Base-by-base conservation (phyloP, 768 basidiomycete genomes). In the Trametes punicea region DNA sequence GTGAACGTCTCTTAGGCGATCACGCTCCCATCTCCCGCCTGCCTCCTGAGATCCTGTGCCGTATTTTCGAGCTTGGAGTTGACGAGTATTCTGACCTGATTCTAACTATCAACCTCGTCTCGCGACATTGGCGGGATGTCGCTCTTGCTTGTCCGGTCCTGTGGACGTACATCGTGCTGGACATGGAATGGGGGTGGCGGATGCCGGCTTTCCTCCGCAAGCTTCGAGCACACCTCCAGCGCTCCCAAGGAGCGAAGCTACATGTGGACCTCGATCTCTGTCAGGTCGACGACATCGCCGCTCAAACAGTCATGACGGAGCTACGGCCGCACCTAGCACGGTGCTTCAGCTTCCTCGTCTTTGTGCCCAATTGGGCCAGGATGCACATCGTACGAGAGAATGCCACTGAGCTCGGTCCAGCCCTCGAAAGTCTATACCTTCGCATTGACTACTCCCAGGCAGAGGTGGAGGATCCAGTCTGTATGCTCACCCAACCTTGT, bases 101-200 rank as follows among this genome's bases (percentile, higher is more conserved):
- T 8, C 57, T 56, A 3, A 46, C 26, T 8, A 36, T 70, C 18
- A 67, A 62, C 20, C 62, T 67, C n/a, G 68, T 70, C 9, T 71
- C 64, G 18, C 62, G 41, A 8, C 62, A 57, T 23, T 71, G 70
- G 70, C 46, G 67, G 18, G 44, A 61, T 33, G 46, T 69, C 30
- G 58, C 64, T 1, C 61, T 71, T 6, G 46, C 61, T 8, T 68
- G 64, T 3, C 64, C 69, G 6, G 46, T 60, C 4, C 47, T 71
- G 11, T 71, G 70, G 69, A 61, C 69, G 6, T 67, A 68, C 53
- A 67, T 69, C 42, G 50, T 64, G 25, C 67, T 70, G 31, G 67
- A 70, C 45, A 41, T 59, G 34, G 45, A 51, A 18, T 67, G 66
- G 61, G 63, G 61, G 1, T 67, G 67, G 55, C 67, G 67, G 10